These are phyloP conservation scores for Cyclaneusma minus DNA, from an alignment of 2,329 filamentous ascomycete species.

Conservation along the genomic window DNA sequence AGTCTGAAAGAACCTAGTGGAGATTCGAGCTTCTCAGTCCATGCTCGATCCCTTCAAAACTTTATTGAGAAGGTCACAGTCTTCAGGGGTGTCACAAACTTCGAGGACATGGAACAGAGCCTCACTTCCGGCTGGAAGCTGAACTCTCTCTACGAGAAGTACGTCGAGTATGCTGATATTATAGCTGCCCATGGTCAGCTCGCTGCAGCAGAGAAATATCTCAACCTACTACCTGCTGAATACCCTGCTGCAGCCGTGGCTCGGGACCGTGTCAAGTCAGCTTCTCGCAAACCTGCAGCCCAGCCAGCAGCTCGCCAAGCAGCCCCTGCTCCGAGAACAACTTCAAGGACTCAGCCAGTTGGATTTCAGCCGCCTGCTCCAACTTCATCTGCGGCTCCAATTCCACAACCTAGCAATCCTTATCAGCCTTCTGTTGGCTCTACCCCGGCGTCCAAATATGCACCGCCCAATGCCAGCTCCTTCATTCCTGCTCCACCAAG, in stretches of 20 bases:
- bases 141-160: conserved; percentile 77
- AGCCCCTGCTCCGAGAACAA: conserved; percentile 20
- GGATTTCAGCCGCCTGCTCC: conserved; percentile 34
- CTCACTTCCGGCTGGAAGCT: conserved; percentile 79
- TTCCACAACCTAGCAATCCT: conserved; percentile 19
- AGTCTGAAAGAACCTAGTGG: conserved; percentile 52
- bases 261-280: conserved; percentile 69
- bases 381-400: conserved; percentile 11
- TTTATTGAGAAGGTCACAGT: conserved; percentile 98
- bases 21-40: conserved; percentile 80
- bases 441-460: conserved; percentile 29
- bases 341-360: conserved; percentile 25
- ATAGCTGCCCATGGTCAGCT: conserved; percentile 81
- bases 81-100: conserved; percentile 88
- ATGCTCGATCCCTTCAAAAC: conserved; percentile 73
- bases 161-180: conserved; percentile 93
- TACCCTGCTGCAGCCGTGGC: conserved; percentile 83
- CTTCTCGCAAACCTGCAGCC: conserved; percentile 47
- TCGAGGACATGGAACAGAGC: conserved; percentile 60
- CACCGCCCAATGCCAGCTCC: conserved; percentile 22
- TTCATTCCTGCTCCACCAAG: conserved; percentile 22
- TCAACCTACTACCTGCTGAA: conserved; percentile 67
- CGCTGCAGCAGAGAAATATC: conserved; percentile 74
- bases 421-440: conserved; percentile 19
- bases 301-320: conserved; percentile 22